Evolutionary conservation across 1,284 basidiomycete genomes (phyloP), one percentile per base, ranked within the genome.

Genomic region (Pholiota adiposa): DNA sequence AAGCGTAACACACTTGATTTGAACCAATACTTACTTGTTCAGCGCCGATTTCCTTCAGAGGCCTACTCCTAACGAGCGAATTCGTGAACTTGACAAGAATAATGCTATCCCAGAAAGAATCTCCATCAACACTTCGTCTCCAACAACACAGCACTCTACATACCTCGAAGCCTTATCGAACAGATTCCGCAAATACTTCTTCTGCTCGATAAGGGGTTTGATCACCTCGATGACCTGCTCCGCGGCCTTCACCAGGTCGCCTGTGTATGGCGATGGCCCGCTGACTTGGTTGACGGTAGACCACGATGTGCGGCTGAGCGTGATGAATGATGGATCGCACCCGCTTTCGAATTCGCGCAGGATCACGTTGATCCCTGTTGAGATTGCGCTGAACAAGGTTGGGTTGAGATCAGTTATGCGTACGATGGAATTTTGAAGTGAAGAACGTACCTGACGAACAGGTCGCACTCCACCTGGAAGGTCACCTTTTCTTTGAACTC

Each of bases 141-240:
- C 7, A 49, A 6, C 6, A 6, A n/a, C 19, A 21, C 16, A 21
- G 31, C 25, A 40, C 55, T 29, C 23, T 8, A 61, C 74, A 60
- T 61, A 96, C 95, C 90, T 92, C 54, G 91, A 89, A 6, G 90
- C 89, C 73, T 97, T 97, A 72, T 98, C 96, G 54, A 95, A 87
- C 72, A 96, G 89, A 74, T 96, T 98, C 58, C 93, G 82, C 33
- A 94, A 73, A 74, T 96, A 98, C 72, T 94, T 96, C 80, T 97
- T 97, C 69, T 94, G 92, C 72, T 98, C 94, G 4, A 97, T 80
- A 11, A 90, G 78, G 0, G 89, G 86, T 61, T 87, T 88, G 57
- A 94, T 81, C 11, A 79, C 74, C 34, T 88, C 89, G 3, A 85
- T 77, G 8, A 92, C 83, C 66, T 86, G 82, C 60, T 89, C 87